Conservation (phyloP, 495 filamentous ascomycete genomes). For the Aspergillus kassunensis region DNA sequence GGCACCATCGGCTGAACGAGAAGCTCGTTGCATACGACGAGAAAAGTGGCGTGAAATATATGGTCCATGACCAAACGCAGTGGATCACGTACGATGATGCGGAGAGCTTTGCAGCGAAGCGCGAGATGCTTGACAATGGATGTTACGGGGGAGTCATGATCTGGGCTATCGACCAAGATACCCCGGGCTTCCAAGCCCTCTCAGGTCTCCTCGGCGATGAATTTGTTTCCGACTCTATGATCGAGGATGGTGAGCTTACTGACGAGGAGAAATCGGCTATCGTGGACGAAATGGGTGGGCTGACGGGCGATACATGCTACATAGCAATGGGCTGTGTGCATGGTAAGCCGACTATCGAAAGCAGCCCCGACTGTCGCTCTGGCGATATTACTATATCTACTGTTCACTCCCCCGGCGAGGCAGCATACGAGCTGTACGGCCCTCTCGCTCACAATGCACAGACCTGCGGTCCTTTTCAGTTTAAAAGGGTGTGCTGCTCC, state of each 20-base stretch:
- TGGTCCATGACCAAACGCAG: constrained; percentile 17
- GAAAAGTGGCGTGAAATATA: background rate
- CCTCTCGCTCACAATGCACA: background rate
- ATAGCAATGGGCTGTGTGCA: background rate
- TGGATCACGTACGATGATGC: constrained; percentile 48
- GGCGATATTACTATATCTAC: background rate
- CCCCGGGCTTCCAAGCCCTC: constrained; percentile 14
- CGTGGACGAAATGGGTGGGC: background rate
- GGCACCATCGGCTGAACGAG: background rate
- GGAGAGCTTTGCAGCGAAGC: constrained; percentile 37
- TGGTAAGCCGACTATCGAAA: background rate
- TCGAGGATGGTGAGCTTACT: background rate
- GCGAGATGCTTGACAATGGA: no score
- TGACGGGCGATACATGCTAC: background rate
- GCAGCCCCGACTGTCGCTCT: background rate
- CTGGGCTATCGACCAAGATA: constrained; percentile 23
- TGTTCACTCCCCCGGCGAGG: background rate
- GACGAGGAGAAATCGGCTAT: background rate
- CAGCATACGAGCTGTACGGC: no score
- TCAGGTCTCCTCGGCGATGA: constrained; percentile 14
- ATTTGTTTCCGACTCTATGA: background rate
- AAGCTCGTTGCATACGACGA: constrained; percentile 22
- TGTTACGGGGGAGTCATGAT: no score
- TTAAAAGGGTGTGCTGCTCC: background rate
- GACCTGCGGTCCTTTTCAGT: background rate